These are phyloP conservation scores for Darksidea phi DNA, from an alignment of 495 filamentous ascomycete genomes.

Conservation along the genomic window DNA sequence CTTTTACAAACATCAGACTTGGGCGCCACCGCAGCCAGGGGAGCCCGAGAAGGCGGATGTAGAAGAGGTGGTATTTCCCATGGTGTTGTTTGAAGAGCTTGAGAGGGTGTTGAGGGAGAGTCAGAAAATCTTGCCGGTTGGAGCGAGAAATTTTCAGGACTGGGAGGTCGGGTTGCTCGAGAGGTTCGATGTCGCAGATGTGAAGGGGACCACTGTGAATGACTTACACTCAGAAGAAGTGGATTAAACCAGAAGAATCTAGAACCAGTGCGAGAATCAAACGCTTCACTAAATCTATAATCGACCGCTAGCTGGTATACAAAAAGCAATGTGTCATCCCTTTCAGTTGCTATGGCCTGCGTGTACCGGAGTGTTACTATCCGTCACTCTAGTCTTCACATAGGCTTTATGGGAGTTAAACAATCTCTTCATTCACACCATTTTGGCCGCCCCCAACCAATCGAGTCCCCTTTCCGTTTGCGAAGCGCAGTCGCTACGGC, in stretches of 20 bases:
- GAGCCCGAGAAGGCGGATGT: constrained; percentile 13
- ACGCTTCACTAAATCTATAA: too few species aligned
- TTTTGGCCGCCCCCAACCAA: too few species aligned
- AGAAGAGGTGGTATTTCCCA: constrained; percentile 33
- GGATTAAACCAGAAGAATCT: neutral
- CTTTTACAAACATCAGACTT: constrained; percentile 32
- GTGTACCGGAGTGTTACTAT: too few species aligned
- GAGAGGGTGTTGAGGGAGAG: constrained; percentile 25
- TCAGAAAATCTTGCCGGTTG: constrained; percentile 30
- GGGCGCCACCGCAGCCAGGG: neutral
- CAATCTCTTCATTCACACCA: too few species aligned
- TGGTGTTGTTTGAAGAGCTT: constrained; percentile 23
- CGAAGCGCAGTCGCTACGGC: too few species aligned
- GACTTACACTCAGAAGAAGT: neutral
- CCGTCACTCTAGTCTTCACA: too few species aligned
- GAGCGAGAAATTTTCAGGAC: constrained; percentile 37
- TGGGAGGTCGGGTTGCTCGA: constrained; percentile 42
- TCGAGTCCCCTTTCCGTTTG: too few species aligned
- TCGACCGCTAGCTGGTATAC: too few species aligned
- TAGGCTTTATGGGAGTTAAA: too few species aligned
- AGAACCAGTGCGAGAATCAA: too few species aligned
- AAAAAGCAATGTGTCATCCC: too few species aligned
- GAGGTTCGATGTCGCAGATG: constrained; percentile 35
- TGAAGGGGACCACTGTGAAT: neutral
- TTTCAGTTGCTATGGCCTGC: too few species aligned